Percentiles rank a stretch among this genome's conserved stretches.
Conservation (phyloP, 139 green algal genomes). For the Chlamydomonas sp. region DNA sequence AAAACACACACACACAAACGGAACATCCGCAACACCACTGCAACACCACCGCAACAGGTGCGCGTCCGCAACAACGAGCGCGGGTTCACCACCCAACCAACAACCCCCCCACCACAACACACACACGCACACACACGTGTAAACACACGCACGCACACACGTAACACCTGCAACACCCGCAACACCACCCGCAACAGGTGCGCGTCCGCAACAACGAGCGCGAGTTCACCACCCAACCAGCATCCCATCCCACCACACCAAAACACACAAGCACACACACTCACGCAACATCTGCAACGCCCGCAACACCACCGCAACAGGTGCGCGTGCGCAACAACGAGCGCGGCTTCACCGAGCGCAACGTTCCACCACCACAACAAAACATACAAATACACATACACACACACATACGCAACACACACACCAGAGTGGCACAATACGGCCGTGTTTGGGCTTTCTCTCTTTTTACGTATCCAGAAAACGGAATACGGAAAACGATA, state of each 20-base stretch:
- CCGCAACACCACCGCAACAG: neutral
- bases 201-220: too few species aligned
- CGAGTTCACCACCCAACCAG: neutral
- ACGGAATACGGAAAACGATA: too few species aligned
- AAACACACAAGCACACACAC: neutral
- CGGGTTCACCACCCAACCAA: neutral
- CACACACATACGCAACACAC: too few species aligned
- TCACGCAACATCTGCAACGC: neutral
- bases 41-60: neutral
- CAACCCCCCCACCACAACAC: neutral
- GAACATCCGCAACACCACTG: neutral
- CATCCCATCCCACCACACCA: neutral
- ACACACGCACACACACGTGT: too few species aligned
- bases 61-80: too few species aligned
- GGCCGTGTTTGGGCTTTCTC: too few species aligned
- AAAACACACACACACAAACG: neutral
- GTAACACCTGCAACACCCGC: neutral
- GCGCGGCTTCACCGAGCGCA: constrained; percentile 19
- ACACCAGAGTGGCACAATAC: too few species aligned
- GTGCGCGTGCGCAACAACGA: too few species aligned
- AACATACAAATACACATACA: too few species aligned
- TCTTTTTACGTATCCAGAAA: too few species aligned
- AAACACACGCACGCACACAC: too few species aligned
- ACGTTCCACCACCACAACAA: too few species aligned
- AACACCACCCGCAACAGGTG: neutral